Evolutionary conservation across 2,329 filamentous ascomycete genomes (phyloP).

Genomic region (Drechslera avenae): DNA sequence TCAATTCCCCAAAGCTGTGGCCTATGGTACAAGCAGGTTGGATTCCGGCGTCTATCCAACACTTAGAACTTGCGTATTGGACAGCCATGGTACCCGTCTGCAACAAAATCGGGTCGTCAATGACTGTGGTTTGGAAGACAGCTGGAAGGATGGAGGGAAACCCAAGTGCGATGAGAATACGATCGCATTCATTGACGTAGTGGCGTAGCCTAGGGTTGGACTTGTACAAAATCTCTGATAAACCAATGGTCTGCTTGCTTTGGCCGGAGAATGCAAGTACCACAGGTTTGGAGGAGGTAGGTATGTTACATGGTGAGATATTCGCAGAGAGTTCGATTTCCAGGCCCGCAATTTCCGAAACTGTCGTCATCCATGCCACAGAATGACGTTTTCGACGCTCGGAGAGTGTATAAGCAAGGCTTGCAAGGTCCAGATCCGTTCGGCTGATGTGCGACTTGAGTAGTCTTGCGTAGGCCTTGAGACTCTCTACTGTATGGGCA

Average conservation of each 20-base stretch:
- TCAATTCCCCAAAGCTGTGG: constrained; percentile 49
- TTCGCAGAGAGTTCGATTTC: neutral
- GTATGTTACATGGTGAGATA: constrained; percentile 2
- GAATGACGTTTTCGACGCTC: constrained; percentile 11
- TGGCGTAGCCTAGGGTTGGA: constrained; percentile 3
- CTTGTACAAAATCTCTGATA: constrained; percentile 3
- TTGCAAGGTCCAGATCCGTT: neutral
- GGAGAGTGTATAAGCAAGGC: constrained; percentile 9
- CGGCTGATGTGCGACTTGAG: constrained; percentile 1
- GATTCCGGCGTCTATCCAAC: constrained; percentile 27
- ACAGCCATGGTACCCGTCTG: constrained; percentile 24
- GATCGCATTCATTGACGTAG: constrained; percentile 23
- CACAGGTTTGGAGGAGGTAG: neutral
- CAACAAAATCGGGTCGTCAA: constrained; percentile 14
- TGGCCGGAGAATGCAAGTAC: constrained; percentile 11
- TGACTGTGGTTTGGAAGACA: constrained; percentile 14
- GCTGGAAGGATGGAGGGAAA: constrained; percentile 13
- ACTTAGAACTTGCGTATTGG: constrained; percentile 28
- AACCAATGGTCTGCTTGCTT: constrained; percentile 8
- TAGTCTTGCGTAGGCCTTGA: neutral
- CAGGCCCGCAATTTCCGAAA: constrained; percentile 2
- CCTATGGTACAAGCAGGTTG: constrained; percentile 24
- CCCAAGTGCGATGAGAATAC: constrained; percentile 8
- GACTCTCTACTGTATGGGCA: constrained; percentile 7
- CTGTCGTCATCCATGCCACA: constrained; percentile 7